phyloP scores from a whole-genome alignment of 805 yeast genomes.

The Nakazawaea populi region DNA sequence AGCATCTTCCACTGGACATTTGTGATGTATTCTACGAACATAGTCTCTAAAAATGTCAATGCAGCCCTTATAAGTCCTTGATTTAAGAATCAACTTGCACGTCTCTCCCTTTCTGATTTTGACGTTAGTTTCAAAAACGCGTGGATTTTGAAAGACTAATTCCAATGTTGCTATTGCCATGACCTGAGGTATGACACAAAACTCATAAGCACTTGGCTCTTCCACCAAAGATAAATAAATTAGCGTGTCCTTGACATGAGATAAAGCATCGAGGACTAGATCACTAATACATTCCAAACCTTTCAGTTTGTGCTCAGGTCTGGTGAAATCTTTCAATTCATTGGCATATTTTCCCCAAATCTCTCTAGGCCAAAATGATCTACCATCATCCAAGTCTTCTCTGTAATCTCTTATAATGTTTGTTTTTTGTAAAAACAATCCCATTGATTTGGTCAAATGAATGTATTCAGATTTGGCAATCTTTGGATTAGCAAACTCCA shows the following conservation, averaged over 20 bases:
- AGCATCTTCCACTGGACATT: conserved; percentile 77
- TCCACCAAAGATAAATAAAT: conserved; percentile 67
- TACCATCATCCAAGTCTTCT: conserved; percentile 86
- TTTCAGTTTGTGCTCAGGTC: conserved; percentile 37
- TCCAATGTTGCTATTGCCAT: conserved; percentile 97
- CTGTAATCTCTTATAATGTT: conserved; percentile 93
- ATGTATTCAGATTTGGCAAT: conserved; percentile 40
- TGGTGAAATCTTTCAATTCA: conserved; percentile 51
- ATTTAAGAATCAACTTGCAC: conserved; percentile 62
- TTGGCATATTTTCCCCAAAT: conserved; percentile 83
- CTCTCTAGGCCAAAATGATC: conserved; percentile 95
- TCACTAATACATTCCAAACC: conserved; percentile 80
- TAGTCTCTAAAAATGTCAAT: conserved; percentile 72
- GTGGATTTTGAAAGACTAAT: conserved; percentile 73
- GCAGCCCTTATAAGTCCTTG: conserved; percentile 72
- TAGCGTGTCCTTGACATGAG: conserved; percentile 72
- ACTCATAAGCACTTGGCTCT: conserved; percentile 80
- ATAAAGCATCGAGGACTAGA: conserved; percentile 70
- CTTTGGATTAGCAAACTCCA: conserved; percentile 57
- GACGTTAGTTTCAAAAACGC: conserved; percentile 63
- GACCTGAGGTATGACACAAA: conserved; percentile 97
- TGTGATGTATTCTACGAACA: conserved; percentile 69
- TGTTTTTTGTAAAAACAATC: conserved; percentile 89
- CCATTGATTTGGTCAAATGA: conserved; percentile 78
- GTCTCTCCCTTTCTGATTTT: conserved; percentile 91